Base-by-base conservation (phyloP, 305 asterid genomes). In the Ilex paraguariensis region DNA sequence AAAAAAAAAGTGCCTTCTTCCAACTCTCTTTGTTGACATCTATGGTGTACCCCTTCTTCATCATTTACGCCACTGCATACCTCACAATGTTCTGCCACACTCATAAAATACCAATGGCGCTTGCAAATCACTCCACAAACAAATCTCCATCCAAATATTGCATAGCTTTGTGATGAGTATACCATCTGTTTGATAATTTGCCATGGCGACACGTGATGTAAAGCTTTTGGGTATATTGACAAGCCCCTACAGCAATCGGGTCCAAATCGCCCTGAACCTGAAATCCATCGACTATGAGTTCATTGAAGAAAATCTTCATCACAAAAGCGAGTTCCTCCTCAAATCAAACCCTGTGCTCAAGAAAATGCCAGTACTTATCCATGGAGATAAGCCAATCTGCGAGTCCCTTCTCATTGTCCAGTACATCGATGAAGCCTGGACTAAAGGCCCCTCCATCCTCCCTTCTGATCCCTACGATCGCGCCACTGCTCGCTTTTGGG, bases 291-390 rank as follows among this genome's bases (percentile, higher is more conserved):
- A 75, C 12, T 75, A 73, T 39, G 82, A 80, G 66, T 71, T 73
- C 30, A 61, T 75, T 3, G 81, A 75, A 21, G 70, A 57, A 40
- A 51, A 66, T 28, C 72, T 70, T 33, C 17, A 46, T 10, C 44
- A 39, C 53, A 73, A 82, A 57, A 54, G 61, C 5, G 84, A 83
- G 21, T 71, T 80, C 14, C 85, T 85, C 0, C 61, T 76, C 17
- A 70, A 77, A 58, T 56, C 59, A 65, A 84, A 82, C 53, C 91
- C 85, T 0, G 64, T 81, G 31, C 70, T 56, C 69, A 73, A 79
- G 74, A 81, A 78, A 46, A 63, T 86, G 66, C 87, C 87, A 0
- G 79, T 83, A 48, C 70, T 84, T 13, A 42, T 84, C 73, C 83
- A 81, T 31, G 59, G 56, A 3, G 77, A 70, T 13, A 70, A 66